Percentiles rank a stretch among this genome's conserved stretches.
These are phyloP conservation scores for Trifolium repens DNA, from an alignment of 306 rosid species.

Conservation along the genomic window DNA sequence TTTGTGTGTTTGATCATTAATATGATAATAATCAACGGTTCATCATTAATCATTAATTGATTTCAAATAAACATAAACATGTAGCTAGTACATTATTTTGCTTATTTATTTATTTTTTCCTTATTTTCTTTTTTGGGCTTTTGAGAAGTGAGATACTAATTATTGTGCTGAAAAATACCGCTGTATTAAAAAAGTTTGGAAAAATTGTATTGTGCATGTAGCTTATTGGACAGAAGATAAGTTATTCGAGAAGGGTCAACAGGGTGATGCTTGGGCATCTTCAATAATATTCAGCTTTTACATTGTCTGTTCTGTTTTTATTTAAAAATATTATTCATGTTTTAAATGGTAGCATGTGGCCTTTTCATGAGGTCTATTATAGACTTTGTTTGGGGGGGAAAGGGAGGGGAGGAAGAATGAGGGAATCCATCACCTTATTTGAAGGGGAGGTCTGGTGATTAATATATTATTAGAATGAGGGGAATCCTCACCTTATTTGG, in stretches of 20 bases:
- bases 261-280: conserved; percentile 1
- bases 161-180: not conserved
- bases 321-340: not conserved
- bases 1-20: not conserved
- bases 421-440: not conserved
- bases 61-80: not conserved
- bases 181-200: not conserved
- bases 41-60: not conserved
- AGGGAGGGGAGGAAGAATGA: not conserved
- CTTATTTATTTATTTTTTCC: not conserved
- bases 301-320: not conserved
- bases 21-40: not conserved
- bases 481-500: not conserved
- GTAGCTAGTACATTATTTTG: not conserved
- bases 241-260: conserved; percentile 1
- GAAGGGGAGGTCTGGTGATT: not conserved
- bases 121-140: not conserved
- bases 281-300: not conserved
- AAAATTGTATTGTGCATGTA: not conserved
- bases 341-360: not conserved
- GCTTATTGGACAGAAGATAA: conserved; percentile 4
- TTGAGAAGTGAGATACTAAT: not conserved
- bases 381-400: not conserved
- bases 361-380: not conserved
- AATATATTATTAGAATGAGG: not conserved